These are phyloP conservation scores for Lactifluus subvellereus DNA, from an alignment of 768 basidiomycete species.

Conservation along the genomic window DNA sequence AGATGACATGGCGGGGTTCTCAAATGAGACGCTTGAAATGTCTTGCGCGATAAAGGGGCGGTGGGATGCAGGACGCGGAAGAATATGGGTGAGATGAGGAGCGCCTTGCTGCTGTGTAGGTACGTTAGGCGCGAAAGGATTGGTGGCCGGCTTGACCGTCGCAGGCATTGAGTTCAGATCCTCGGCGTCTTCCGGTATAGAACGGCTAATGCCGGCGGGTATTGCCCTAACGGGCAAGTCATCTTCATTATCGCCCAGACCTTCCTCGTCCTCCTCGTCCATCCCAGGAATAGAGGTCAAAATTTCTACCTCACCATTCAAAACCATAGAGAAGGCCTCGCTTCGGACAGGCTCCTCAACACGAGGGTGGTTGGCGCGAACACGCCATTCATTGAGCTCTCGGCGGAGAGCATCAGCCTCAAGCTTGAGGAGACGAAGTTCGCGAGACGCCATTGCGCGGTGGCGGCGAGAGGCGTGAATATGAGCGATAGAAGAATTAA, in stretches of 20 bases:
- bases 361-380: conserved; percentile 61
- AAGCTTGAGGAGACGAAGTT: conserved; percentile 69
- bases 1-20: conserved; percentile 47
- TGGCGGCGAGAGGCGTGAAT: conserved; percentile 79
- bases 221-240: conserved; percentile 23
- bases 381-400: conserved; percentile 93
- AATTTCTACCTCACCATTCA: conserved; percentile 66
- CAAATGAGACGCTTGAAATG: conserved; percentile 40
- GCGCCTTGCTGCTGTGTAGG: conserved; percentile 18
- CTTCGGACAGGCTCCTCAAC: conserved; percentile 69
- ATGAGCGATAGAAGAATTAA: conserved; percentile 91
- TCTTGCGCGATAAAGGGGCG: conserved; percentile 44
- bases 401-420: conserved; percentile 84
- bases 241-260: conserved; percentile 40
- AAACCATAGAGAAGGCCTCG: conserved; percentile 66
- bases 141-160: conserved; percentile 33
- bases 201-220: conserved; percentile 26
- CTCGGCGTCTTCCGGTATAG: conserved; percentile 24
- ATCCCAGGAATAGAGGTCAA: conserved; percentile 42
- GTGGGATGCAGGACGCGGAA: conserved; percentile 30
- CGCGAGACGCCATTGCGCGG: conserved; percentile 72
- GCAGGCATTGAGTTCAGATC: conserved; percentile 28
- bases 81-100: conserved; percentile 25
- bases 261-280: conserved; percentile 52
- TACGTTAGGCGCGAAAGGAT: conserved; percentile 36